Evolutionary conservation across 2,329 filamentous ascomycete genomes (phyloP), one percentile per base, ranked within the genome.

Genomic region (Calonectria hongkongensis): DNA sequence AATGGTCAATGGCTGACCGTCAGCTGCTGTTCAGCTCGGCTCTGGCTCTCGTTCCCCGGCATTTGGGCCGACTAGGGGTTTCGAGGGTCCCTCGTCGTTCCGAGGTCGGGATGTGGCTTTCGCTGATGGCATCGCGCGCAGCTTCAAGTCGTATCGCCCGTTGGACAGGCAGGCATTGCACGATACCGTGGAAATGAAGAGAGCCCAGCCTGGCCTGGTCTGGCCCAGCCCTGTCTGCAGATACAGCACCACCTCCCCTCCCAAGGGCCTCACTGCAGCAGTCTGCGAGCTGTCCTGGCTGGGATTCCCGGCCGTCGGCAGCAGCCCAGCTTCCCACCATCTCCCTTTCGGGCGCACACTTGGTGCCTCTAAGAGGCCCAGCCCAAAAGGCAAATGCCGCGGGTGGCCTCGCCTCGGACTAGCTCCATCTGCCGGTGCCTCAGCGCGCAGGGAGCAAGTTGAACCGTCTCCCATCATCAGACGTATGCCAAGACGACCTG

Each of bases 341-440:
- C 43, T 62, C 58, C n/a, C 58, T 16, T 21, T 21, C 41, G 54
- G 64, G 64, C 48, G 48, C 30, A 56, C 25, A 15, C 54, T 41
- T 41, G 41, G 58, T 63, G 58, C 58, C 39, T 39, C 51, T 43
- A 16, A 63, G 36, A 27, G 39, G 43, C 25, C 39, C 58, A 33
- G 58, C 8, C 71, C 68, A 66, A 70, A 74, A 71, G 63, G 58
- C 28, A 66, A 50, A 66, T 66, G 63, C 63, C 63, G 43, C 47
- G 63, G 63, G 43, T n/a, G 39, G 30, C 21, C 47, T 66, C 43
- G 41, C 21, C 39, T 47, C 39, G 58, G 58, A 63, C 58, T 63
- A 63, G 58, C 58, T 63, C 41, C 58, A 39, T 36, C 25, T 51
- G 21, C n/a, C 47, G 21, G 30, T 66, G 47, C 47, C 30, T 43